phyloP scores from a whole-genome alignment of 2,329 filamentous ascomycete genomes.

The Talaromyces sp. region DNA sequence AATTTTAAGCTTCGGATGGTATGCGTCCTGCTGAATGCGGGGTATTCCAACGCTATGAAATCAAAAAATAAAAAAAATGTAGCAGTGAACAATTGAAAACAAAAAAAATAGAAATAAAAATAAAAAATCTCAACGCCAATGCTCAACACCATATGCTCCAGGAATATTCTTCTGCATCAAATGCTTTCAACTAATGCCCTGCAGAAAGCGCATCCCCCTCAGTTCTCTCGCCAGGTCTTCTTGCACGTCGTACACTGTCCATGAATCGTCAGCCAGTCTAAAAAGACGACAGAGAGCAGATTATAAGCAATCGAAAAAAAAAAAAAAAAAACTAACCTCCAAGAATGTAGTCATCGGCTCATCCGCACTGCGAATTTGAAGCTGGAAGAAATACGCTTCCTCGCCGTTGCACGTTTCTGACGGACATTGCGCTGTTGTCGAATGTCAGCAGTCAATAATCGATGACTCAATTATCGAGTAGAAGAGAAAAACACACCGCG shows the following conservation, averaged over 20 bases:
- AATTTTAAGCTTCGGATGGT: not conserved
- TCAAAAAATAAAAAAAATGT: not conserved
- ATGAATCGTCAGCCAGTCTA: not conserved
- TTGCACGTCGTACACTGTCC: conserved; percentile 41
- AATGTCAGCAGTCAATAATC: not conserved
- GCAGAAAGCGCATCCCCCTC: not conserved
- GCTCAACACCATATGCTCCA: not conserved
- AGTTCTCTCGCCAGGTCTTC: conserved; percentile 41
- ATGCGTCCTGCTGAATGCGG: not conserved
- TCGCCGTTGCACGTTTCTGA: conserved; percentile 73
- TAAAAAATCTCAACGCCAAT: not conserved
- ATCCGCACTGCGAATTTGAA: conserved; percentile 96
- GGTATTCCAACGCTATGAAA: conserved; percentile 3
- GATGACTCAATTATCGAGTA: not conserved
- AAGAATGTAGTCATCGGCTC: conserved; percentile 98
- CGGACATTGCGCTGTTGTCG: conserved; percentile 66
- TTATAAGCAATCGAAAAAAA: not conserved
- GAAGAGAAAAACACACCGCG: conserved; percentile 41
- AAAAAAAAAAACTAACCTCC: conserved; percentile 52
- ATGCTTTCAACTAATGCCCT: not conserved
- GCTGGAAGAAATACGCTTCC: conserved; percentile 89
- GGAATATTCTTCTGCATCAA: not conserved
- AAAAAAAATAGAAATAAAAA: not conserved
- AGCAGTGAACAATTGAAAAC: not conserved
- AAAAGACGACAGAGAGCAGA: not conserved